Percentiles rank a stretch among this genome's conserved stretches.
Evolutionary conservation across 129 eudicot genomes (phyloP).

Genomic region (Pseudognaphalium luteoalbum): DNA sequence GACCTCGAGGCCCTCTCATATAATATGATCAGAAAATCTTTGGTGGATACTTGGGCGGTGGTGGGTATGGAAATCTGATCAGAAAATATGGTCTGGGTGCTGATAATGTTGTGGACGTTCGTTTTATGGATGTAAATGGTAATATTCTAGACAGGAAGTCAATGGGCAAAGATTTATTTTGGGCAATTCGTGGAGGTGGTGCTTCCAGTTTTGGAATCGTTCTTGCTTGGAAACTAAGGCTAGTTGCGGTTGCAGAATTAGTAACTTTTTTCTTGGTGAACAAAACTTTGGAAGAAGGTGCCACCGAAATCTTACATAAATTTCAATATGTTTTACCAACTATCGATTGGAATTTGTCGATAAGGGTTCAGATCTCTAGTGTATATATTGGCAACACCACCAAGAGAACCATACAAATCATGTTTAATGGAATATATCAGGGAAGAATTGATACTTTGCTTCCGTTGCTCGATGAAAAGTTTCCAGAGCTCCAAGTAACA

Average conservation of each 20-base stretch:
- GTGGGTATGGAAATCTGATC: not conserved
- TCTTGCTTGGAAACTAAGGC: not conserved
- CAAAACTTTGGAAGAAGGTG: constrained; percentile 1
- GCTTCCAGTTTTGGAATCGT: not conserved
- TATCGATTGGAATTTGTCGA: too few species aligned
- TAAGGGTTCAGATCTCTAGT: too few species aligned
- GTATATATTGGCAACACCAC: too few species aligned
- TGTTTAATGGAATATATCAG: too few species aligned
- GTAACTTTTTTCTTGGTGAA: not conserved
- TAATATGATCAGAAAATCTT: too few species aligned
- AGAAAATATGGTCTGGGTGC: not conserved
- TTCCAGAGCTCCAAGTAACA: too few species aligned
- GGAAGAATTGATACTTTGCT: too few species aligned
- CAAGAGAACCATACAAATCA: too few species aligned
- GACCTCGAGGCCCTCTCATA: not conserved
- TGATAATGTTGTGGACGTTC: not conserved
- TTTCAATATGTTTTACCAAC: not conserved
- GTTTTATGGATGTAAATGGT: not conserved
- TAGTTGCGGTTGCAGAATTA: not conserved
- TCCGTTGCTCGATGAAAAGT: too few species aligned
- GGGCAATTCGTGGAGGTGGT: not conserved
- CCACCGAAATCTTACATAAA: not conserved
- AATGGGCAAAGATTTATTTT: too few species aligned
- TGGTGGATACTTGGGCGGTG: not conserved
- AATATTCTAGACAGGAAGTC: not conserved